Percentiles rank a stretch among this genome's conserved stretches.
Evolutionary conservation across 1,139 yeast genomes (phyloP).

Genomic region (Torulaspora globosa): DNA sequence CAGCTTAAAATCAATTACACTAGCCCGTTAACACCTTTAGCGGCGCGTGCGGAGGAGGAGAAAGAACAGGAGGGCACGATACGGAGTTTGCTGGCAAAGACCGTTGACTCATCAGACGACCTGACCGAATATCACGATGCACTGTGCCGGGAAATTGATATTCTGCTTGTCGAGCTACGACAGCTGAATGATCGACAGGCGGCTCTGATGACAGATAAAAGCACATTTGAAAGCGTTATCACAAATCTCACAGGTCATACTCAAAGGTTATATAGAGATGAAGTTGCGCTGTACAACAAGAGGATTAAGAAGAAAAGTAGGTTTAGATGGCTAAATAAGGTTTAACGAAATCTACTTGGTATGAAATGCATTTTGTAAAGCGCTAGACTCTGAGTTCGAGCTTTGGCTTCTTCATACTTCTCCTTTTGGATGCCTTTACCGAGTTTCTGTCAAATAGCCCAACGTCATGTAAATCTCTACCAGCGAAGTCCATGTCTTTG

Average conservation of each 20-base stretch:
- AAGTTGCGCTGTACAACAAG: slow-evolving; percentile 32
- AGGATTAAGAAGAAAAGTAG: slow-evolving; percentile 20
- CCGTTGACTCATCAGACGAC: slow-evolving; percentile 8
- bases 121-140: slow-evolving; percentile 28
- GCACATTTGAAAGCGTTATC: slow-evolving; percentile 33
- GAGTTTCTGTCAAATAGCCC: slow-evolving; percentile 44
- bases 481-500: slow-evolving; percentile 82
- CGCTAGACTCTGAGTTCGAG: slow-evolving; percentile 40
- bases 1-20: slow-evolving; percentile 20
- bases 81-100: slow-evolving; percentile 19
- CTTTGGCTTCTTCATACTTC: slow-evolving; percentile 51
- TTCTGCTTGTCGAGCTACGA: slow-evolving; percentile 20
- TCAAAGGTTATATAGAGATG: slow-evolving; percentile 34
- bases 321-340: slow-evolving; percentile 19
- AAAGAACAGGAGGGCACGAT: slow-evolving; percentile 18
- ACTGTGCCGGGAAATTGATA: slow-evolving; percentile 29
- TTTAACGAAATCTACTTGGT: neutral
- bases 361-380: slow-evolving; percentile 3
- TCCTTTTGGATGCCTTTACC: slow-evolving; percentile 41
- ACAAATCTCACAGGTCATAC: slow-evolving; percentile 37
- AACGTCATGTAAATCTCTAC: slow-evolving; percentile 61
- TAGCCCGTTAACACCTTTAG: slow-evolving; percentile 21
- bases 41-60: slow-evolving; percentile 18
- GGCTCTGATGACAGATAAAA: slow-evolving; percentile 28
- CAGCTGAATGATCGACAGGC: slow-evolving; percentile 20